Base-by-base conservation (phyloP, 345 rosid species). In the Nephelium lappaceum region DNA sequence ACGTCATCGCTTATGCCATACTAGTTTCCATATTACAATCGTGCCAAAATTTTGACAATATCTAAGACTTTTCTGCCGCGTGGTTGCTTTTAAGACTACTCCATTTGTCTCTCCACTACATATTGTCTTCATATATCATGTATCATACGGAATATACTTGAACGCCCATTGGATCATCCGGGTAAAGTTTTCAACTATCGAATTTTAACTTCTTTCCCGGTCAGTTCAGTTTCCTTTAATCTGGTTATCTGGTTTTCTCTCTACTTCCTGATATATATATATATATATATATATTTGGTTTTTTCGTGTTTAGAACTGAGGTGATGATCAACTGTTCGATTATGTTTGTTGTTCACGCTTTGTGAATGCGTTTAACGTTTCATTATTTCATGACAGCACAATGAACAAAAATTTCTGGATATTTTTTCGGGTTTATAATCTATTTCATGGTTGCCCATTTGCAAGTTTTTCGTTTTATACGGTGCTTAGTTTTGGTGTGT, bases 1-100 rank as follows among this genome's bases (percentile, higher is more conserved):
- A 69, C 73, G 73, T 69, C 73, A 69, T 47, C 6, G 73, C 73
- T 69, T 21, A 69, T 27, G 73, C 67, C 7, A 64, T 8, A 23
- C 72, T 12, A 10, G 4, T 21, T 16, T 42, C 51, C 36, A 14
- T 8, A 5, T 15, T 0, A 19, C 3, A 53, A 45, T 45, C 11
- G 9, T 45, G 14, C 11, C 0, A 16, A 53, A 16, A 15, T 14
- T 53, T 45, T 5, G 9, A 5, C n/a, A 11, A 4, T 24, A n/a
- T 53, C 5, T 5, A 15, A 53, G 11, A 0, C 16, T 5, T 14
- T 21, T 60, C 10, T 2, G 15, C 61, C 77, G 24, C 77, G 41
- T 60, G 68, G 57, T 8, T 42, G 24, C 9, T 3, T 4, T 18
- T 11, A 23, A 5, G 25, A 55, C 19, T 18, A 6, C 49, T n/a